Percentiles rank a stretch among this genome's conserved stretches.
phyloP scores from a whole-genome alignment of 257 asterid genomes.

The Echium plantagineum region DNA sequence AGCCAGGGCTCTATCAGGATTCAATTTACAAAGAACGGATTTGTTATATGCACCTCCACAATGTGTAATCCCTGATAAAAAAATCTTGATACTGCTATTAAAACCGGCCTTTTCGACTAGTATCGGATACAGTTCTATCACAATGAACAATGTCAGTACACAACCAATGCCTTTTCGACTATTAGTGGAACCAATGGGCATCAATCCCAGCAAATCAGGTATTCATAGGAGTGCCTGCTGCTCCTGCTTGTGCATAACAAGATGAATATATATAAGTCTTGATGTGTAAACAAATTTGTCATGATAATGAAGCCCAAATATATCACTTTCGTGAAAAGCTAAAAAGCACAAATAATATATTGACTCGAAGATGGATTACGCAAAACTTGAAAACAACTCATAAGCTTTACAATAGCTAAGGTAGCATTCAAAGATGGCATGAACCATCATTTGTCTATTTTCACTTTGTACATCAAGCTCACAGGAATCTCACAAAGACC shows the following conservation, averaged over 20 bases:
- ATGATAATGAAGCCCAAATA: no score
- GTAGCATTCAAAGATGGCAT: neutral
- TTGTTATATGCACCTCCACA: constrained; percentile 48
- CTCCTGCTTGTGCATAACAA: constrained; percentile 24
- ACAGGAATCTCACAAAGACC: constrained; percentile 11
- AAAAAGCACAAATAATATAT: no score
- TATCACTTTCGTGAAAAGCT: no score
- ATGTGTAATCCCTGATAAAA: constrained; percentile 38
- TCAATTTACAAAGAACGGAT: constrained; percentile 21
- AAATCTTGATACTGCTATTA: constrained; percentile 24
- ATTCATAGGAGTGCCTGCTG: constrained; percentile 52
- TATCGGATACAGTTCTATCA: constrained; percentile 59
- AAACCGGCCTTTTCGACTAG: constrained; percentile 42
- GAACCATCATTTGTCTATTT: neutral
- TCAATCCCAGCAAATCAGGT: constrained; percentile 24
- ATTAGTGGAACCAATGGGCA: constrained; percentile 33
- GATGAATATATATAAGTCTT: constrained; percentile 37
- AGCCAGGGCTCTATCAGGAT: constrained; percentile 21
- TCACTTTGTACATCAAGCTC: constrained; percentile 28
- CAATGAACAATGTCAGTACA: constrained; percentile 31
- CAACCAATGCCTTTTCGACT: constrained; percentile 17
- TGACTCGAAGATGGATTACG: no score
- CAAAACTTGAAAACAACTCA: neutral
- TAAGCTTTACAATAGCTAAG: neutral
- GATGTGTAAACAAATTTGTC: no score